These are phyloP conservation scores for Dysphania ambrosioides DNA, from an alignment of 148 eudicot species.

Conservation along the genomic window DNA sequence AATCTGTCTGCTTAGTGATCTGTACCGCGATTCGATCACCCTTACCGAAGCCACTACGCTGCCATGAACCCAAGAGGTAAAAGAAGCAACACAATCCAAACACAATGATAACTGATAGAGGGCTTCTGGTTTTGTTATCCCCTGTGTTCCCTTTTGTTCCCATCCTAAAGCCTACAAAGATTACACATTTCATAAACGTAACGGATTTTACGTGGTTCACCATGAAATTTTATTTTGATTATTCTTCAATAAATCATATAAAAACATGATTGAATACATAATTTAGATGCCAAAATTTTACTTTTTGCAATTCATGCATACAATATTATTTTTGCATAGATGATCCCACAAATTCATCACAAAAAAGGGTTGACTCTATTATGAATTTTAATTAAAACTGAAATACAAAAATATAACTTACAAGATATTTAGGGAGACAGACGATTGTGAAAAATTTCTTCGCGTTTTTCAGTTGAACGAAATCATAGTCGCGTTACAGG, in stretches of 20 bases:
- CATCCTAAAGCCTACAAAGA: slow-evolving; percentile 31
- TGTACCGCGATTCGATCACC: slow-evolving; percentile 47
- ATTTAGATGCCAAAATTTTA: neutral
- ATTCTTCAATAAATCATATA: neutral
- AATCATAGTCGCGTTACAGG: neutral
- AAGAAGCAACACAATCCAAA: slow-evolving; percentile 45
- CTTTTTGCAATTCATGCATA: neutral
- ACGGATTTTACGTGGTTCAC: no score
- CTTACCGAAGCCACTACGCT: slow-evolving; percentile 52
- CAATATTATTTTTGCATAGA: neutral
- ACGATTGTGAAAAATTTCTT: neutral
- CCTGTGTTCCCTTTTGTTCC: slow-evolving; percentile 44
- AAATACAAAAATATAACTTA: neutral
- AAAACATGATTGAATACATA: no score
- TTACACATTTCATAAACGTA: no score
- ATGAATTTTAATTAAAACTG: no score
- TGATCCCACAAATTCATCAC: neutral
- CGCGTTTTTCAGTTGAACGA: neutral
- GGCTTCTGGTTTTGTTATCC: slow-evolving; percentile 38
- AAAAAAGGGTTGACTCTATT: neutral
- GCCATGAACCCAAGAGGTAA: slow-evolving; percentile 47
- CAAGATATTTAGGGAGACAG: neutral
- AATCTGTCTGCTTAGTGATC: slow-evolving; percentile 40
- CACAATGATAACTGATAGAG: slow-evolving; percentile 33
- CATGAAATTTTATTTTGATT: neutral